phyloP scores from a whole-genome alignment of 2,329 filamentous ascomycete species.

The Hypomyces perniciosus region DNA sequence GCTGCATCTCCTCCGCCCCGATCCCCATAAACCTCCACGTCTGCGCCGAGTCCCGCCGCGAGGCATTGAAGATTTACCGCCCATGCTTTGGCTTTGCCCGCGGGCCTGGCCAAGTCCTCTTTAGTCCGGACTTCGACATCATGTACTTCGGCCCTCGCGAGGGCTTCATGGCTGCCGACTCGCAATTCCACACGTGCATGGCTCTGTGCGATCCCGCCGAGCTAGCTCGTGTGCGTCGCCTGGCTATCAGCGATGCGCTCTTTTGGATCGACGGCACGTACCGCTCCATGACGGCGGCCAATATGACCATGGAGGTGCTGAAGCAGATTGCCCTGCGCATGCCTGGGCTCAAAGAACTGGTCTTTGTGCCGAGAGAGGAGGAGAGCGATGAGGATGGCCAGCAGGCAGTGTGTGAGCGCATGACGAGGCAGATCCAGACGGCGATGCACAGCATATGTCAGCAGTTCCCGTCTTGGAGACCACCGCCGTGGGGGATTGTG shows the following conservation, averaged over 20 bases:
- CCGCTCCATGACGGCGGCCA: slow-evolving; percentile 33
- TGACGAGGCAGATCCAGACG: slow-evolving; percentile 32
- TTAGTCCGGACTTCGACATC: slow-evolving; percentile 37
- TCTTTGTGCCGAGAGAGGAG: slow-evolving; percentile 38
- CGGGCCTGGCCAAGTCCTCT: slow-evolving; percentile 35
- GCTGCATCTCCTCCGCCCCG: slow-evolving; percentile 36
- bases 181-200: slow-evolving; percentile 41
- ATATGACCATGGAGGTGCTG: slow-evolving; percentile 35
- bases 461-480: slow-evolving; percentile 25
- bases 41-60: slow-evolving; percentile 40
- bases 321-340: slow-evolving; percentile 33
- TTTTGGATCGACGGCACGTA: slow-evolving; percentile 33
- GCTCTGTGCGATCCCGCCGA: slow-evolving; percentile 36
- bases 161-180: slow-evolving; percentile 40
- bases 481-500: slow-evolving; percentile 34
- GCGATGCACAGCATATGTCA: slow-evolving; percentile 29
- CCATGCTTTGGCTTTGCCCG: slow-evolving; percentile 38
- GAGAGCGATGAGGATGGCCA: slow-evolving; percentile 26
- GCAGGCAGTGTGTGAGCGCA: slow-evolving; percentile 24
- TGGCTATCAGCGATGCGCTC: slow-evolving; percentile 42
- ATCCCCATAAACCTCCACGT: slow-evolving; percentile 40
- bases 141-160: slow-evolving; percentile 42
- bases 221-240: slow-evolving; percentile 33
- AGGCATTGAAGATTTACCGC: slow-evolving; percentile 36
- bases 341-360: slow-evolving; percentile 35